Base-by-base conservation (phyloP, 1,284 basidiomycete genomes). In the Ceratobasidium sp. region DNA sequence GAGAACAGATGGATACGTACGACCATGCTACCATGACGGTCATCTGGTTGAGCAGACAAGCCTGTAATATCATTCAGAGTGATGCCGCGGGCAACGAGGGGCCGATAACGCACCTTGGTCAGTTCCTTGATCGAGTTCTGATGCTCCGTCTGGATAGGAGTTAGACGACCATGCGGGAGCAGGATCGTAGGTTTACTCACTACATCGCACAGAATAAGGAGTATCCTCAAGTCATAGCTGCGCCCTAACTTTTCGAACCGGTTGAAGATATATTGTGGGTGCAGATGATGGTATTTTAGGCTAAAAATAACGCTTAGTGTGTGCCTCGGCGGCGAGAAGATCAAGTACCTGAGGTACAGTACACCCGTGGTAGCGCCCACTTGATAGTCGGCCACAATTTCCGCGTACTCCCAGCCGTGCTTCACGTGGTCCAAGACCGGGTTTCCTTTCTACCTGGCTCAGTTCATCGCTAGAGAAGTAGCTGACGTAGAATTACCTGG, bases 361-460 rank as follows among this genome's bases (percentile, higher is more conserved):
- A 97, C 93, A n/a, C 96, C 94, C 6, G 95, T 96, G 38, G 96
- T 97, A n/a, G 92, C 88, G 26, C 96, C 96, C n/a, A 98, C 96
- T 84, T 97, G 95, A 84, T 95, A 98, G 84, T 99, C 98, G 3
- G 94, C 92, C 3, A 94, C 88, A 76, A 99, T 97, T 82, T 99
- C 97, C 0, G 95, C 94, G 82, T 96, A 98, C 84, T 99, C 97
- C 86, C 97, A 97, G 0, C 98, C 93, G 84, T 95, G 95, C 79
- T 92, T 90, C 73, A 99, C 94, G 79, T 90, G 90, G 79, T 93
- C 91, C 9, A 99, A 88, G 9, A 99, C 86, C 0, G 96, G 95
- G 82, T 99, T 99, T 20, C 94, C 91, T 80, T 96, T 89, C 93
- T 98, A 82, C 44, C 59, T 17, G 13, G 15, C 17, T 52, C 70